Conservation (phyloP, 164 flowering plant species). For the Nelumbo lutea region DNA sequence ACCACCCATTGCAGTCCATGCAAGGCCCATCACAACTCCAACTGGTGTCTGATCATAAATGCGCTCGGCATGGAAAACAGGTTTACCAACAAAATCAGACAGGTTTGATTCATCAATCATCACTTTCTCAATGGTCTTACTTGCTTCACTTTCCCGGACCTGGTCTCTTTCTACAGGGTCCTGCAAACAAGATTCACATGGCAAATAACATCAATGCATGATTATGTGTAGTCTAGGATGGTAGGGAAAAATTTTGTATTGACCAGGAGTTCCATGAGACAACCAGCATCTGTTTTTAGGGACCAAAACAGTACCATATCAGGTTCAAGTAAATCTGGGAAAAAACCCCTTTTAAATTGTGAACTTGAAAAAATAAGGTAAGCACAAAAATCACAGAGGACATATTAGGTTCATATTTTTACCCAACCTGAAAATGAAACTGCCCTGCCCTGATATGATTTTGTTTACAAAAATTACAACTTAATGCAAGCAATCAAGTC, state of each 20-base stretch:
- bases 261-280: background rate
- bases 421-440: background rate
- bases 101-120: conserved; percentile 56
- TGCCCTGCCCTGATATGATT: no score
- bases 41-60: conserved; percentile 78
- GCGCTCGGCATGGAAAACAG: conserved; percentile 94
- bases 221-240: background rate
- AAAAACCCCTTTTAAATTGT: background rate
- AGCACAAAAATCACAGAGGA: no score
- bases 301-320: background rate
- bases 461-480: no score
- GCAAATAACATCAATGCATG: background rate
- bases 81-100: conserved; percentile 89
- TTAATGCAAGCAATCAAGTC: no score
- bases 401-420: background rate
- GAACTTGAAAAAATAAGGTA: background rate
- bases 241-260: background rate
- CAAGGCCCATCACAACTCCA: conserved; percentile 99
- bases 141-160: conserved; percentile 32
- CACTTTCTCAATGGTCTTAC: conserved; percentile 43
- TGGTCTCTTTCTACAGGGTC: conserved; percentile 26
- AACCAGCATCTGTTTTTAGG: background rate
- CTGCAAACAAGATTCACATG: conserved; percentile 27
- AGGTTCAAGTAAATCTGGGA: background rate
- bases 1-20: conserved; percentile 99